These are phyloP conservation scores for Lasiodiplodia theobromae DNA, from an alignment of 2,329 filamentous ascomycete genomes.

Conservation along the genomic window DNA sequence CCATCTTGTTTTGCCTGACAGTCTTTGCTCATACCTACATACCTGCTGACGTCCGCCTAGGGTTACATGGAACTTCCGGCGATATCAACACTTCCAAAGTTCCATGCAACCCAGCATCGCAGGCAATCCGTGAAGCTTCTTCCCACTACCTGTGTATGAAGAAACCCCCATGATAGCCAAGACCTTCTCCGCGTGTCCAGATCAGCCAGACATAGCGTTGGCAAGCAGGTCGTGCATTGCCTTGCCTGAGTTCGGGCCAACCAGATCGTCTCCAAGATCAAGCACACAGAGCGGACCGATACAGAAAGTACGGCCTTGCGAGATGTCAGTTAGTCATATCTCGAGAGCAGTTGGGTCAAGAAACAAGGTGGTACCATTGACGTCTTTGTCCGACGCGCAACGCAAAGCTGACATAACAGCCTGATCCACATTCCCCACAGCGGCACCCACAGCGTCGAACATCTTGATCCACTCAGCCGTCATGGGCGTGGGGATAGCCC, in stretches of 20 bases:
- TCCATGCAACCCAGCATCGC: too few relatives aligned
- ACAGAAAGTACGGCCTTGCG: constrained; percentile 11
- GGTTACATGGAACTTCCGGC: too few relatives aligned
- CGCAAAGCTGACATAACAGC: neutral
- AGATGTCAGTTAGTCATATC: neutral
- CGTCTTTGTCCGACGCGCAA: neutral
- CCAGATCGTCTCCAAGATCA: constrained; percentile 12
- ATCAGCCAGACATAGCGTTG: neutral
- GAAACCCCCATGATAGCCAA: neutral
- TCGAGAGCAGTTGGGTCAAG: neutral
- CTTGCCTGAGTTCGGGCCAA: constrained; percentile 5
- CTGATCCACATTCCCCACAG: neutral
- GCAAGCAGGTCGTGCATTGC: neutral
- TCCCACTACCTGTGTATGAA: neutral
- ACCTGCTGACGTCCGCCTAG: too few relatives aligned
- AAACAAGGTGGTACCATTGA: neutral
- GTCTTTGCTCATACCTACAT: too few relatives aligned
- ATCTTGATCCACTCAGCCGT: constrained; percentile 20
- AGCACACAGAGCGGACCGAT: constrained; percentile 11
- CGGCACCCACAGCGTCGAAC: constrained; percentile 8
- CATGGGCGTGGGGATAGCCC: constrained; percentile 37
- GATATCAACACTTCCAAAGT: too few relatives aligned
- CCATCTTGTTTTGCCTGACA: too few relatives aligned
- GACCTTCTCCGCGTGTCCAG: neutral
- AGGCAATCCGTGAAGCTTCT: too few relatives aligned